Evolutionary conservation across 495 filamentous ascomycete species (phyloP), one percentile per base, ranked within the genome.

Genomic region (Pseudevernia furfuracea): DNA sequence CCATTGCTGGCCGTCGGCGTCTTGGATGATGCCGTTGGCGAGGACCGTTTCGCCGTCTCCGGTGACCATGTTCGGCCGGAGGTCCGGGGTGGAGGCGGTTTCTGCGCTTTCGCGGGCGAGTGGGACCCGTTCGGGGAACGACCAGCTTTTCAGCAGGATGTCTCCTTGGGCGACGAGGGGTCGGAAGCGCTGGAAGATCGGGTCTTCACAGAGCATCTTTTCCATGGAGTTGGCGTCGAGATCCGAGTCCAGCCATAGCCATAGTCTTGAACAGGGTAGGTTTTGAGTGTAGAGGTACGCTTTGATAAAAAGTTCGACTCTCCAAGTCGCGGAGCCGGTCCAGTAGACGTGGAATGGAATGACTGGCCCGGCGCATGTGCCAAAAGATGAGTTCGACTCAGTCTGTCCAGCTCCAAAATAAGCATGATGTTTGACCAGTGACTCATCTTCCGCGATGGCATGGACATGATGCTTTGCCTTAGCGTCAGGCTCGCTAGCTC

Each of bases 311-410:
- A 83, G 67, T 58, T 84, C 82, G 46, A 84, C 78, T 25, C 82
- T 73, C 82, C 82, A 84, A 4, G 81, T 83, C 15, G 82, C 79
- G 10, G 79, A 77, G 4, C 82, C 82, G 21, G 80, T 82, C 82
- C 82, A 84, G 76, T 84, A 84, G 1, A 79, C 78, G 60, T 84
- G 82, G 58, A 79, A 84, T 21, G 79, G 79, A 34, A 82, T 76
- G 57, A 83, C 78, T n/a, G 82, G 79, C 23, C 82, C 82, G 48
- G 78, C 71, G 66, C 82, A 84, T 44, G 76, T 70, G 6, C 79
- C 82, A 37, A 76, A 71, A 9, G 68, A 73, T 17, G 71, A 63
- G n/a, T 70, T 68, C 9, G 74, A 65, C 8, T 73, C 66, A 4
- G 66, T 37, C 30, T 76, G 28, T 10, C 17, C 52, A 9, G 28